A percentile compares a stretch with the other conserved stretches of the same genome.
These are phyloP conservation scores for Angomonas ambiguus DNA, from an alignment of 208 protist species.

Conservation along the genomic window DNA sequence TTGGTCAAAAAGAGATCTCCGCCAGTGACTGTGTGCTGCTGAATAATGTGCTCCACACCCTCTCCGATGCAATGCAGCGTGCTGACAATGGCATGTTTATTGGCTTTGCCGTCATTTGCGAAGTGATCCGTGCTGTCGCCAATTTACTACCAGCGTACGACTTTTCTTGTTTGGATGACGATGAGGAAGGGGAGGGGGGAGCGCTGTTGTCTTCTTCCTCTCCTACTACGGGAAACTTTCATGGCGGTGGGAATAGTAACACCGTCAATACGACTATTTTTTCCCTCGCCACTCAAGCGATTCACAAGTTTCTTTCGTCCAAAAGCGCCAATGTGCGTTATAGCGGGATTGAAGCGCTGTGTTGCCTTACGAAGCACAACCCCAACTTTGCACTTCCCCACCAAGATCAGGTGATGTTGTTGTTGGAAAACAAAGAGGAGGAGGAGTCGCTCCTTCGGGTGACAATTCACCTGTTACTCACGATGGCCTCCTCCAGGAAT, in stretches of 20 bases:
- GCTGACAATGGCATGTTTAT: constrained; percentile 90
- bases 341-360: constrained; percentile 92
- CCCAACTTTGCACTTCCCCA: constrained; percentile 83
- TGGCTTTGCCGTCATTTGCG: constrained; percentile 82
- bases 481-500: background rate
- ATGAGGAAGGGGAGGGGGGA: too few species aligned
- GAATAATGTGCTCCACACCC: constrained; percentile 60
- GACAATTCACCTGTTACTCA: constrained; percentile 1
- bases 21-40: constrained; percentile 37
- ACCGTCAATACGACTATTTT: constrained; percentile 46
- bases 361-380: constrained; percentile 87
- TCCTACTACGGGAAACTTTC: too few species aligned
- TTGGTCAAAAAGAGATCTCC: background rate
- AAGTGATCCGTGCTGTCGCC: constrained; percentile 85
- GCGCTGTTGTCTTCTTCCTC: too few species aligned
- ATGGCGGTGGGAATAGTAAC: constrained; percentile 1
- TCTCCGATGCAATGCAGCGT: constrained; percentile 85
- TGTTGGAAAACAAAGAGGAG: constrained; percentile 2
- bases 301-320: constrained; percentile 72
- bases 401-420: constrained; percentile 90
- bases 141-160: constrained; percentile 79
- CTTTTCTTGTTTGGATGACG: constrained; percentile 3
- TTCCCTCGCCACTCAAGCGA: constrained; percentile 59
- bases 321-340: constrained; percentile 93
- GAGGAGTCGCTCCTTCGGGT: background rate